These are phyloP conservation scores for Nitzschia sp. DNA, from an alignment of 108 stramenopile genomes.

Conservation along the genomic window DNA sequence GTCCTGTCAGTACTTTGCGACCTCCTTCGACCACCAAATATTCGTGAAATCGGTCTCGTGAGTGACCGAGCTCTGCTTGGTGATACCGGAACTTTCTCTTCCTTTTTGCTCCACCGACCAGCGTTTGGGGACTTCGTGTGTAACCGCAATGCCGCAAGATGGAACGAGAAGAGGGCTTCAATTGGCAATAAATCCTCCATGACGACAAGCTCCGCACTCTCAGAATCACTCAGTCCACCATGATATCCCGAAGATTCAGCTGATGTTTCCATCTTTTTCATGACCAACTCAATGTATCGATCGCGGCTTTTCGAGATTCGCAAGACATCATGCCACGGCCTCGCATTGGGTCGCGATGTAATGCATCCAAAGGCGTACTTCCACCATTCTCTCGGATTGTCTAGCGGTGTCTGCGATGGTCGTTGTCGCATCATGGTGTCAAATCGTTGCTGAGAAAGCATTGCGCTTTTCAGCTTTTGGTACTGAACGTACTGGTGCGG, in stretches of 20 bases:
- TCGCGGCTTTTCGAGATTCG: slow-evolving; percentile 54
- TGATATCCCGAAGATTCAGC: slow-evolving; percentile 59
- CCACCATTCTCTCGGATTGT: slow-evolving; percentile 74
- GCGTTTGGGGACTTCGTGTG: not conserved
- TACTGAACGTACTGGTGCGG: slow-evolving; percentile 76
- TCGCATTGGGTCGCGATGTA: slow-evolving; percentile 60
- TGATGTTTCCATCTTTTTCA: slow-evolving; percentile 52
- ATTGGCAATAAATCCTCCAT: slow-evolving; percentile 78
- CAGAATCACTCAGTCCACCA: slow-evolving; percentile 60
- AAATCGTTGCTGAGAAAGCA: slow-evolving; percentile 76
- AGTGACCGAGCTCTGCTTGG: slow-evolving; percentile 10
- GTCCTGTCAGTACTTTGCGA: not conserved
- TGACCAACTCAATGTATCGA: slow-evolving; percentile 62
- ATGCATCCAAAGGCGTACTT: slow-evolving; percentile 75
- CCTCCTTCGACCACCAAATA: slow-evolving; percentile 21
- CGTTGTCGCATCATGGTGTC: slow-evolving; percentile 83
- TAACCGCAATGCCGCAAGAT: slow-evolving; percentile 67
- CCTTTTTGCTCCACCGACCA: slow-evolving; percentile 3
- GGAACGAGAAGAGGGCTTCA: slow-evolving; percentile 74
- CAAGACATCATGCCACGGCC: slow-evolving; percentile 75
- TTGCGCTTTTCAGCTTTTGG: slow-evolving; percentile 60
- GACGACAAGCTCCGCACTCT: slow-evolving; percentile 53
- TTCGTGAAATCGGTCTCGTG: slow-evolving; percentile 8
- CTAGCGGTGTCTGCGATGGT: slow-evolving; percentile 43
- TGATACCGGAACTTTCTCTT: slow-evolving; percentile 7